These are phyloP conservation scores for Solanum chmielewskii DNA, from an alignment of 257 asterid species.

Conservation along the genomic window DNA sequence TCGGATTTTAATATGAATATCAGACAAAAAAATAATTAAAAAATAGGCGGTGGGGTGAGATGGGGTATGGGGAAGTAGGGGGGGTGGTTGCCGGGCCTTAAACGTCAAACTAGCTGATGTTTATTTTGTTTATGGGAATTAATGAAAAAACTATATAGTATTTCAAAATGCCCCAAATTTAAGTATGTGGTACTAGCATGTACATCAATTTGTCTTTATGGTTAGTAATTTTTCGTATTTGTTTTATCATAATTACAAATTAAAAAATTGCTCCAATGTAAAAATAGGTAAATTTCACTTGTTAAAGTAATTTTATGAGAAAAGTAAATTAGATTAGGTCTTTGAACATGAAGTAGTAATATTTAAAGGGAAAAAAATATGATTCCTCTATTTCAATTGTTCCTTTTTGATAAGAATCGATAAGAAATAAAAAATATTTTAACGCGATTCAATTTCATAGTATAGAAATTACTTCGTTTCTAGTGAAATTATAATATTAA, in stretches of 20 bases:
- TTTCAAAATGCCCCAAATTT: not conserved
- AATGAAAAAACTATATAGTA: not conserved
- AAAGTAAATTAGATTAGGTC: not conserved
- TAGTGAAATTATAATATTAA: too few species aligned
- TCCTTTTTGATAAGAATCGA: not conserved
- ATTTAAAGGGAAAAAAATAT: not conserved
- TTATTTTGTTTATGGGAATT: not conserved
- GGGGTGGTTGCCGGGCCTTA: conserved; percentile 15
- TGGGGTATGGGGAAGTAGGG: not conserved
- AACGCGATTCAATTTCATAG: not conserved
- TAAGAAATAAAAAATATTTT: not conserved
- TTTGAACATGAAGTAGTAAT: not conserved
- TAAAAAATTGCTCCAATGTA: not conserved
- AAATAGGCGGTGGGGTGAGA: not conserved
- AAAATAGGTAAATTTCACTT: not conserved
- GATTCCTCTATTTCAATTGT: not conserved
- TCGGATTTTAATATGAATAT: too few species aligned
- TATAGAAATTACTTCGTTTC: not conserved
- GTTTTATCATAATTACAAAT: not conserved
- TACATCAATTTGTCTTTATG: not conserved
- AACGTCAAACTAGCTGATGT: conserved; percentile 14
- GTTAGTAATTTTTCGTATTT: not conserved
- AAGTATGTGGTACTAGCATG: not conserved
- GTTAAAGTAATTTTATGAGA: not conserved
- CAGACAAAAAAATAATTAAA: not conserved